Evolutionary conservation across 768 basidiomycete genomes (phyloP).

Genomic region (Leucocoprinus sp.): DNA sequence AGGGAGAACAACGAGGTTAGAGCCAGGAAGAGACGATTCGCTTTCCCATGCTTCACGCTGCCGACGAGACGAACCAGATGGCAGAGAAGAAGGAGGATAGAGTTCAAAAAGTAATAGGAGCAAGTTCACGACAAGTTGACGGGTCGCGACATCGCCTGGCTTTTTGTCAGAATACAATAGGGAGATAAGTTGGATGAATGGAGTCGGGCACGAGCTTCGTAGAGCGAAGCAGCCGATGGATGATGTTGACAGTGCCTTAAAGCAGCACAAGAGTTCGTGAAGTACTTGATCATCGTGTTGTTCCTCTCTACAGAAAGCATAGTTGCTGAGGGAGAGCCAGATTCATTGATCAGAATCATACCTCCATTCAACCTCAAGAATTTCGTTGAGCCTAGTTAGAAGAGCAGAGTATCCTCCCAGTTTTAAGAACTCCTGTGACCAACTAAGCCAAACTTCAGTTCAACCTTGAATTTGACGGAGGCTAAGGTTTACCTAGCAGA

Average conservation of each 20-base stretch:
- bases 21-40: constrained; percentile 26
- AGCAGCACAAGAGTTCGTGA: constrained; percentile 85
- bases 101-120: constrained; percentile 83
- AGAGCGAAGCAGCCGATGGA: constrained; percentile 85
- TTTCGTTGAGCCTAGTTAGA: constrained; percentile 78
- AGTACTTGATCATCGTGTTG: constrained; percentile 95
- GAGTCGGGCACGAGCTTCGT: constrained; percentile 81
- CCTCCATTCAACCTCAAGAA: constrained; percentile 97
- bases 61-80: constrained; percentile 33
- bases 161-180: constrained; percentile 97
- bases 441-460: constrained; percentile 35
- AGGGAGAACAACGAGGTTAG: constrained; percentile 58
- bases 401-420: constrained; percentile 82
- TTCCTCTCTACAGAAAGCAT: constrained; percentile 61
- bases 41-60: constrained; percentile 54
- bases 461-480: background rate
- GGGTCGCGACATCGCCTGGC: constrained; percentile 85
- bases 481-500: constrained; percentile 55
- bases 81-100: constrained; percentile 66
- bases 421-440: constrained; percentile 82
- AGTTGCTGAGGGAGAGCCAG: background rate
- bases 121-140: constrained; percentile 87
- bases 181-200: constrained; percentile 75
- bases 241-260: constrained; percentile 90
- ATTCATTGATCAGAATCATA: constrained; percentile 26